phyloP scores from a whole-genome alignment of 495 filamentous ascomycete species.

The Evansstolkia leycettana region DNA sequence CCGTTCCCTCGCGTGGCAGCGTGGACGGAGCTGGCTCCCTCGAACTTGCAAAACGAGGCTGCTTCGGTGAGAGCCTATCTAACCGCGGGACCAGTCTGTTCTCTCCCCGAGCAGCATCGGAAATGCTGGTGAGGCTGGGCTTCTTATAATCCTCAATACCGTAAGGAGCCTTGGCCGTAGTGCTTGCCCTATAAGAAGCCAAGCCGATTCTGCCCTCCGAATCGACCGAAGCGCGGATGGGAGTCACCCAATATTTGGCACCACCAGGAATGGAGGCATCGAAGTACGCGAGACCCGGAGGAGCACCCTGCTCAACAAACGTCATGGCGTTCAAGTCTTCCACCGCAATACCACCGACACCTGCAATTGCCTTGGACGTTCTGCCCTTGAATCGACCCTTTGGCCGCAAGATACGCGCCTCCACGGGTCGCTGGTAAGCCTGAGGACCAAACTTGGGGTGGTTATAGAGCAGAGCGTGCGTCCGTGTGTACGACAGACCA shows the following conservation, averaged over 20 bases:
- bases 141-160: slow-evolving; percentile 25
- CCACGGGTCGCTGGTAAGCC: slow-evolving; percentile 43
- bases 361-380: slow-evolving; percentile 26
- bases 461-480: slow-evolving; percentile 55
- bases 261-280: slow-evolving; percentile 54
- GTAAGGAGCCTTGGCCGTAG: slow-evolving; percentile 38
- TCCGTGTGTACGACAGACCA: slow-evolving; percentile 74
- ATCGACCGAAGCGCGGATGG: slow-evolving; percentile 42
- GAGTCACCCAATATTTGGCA: slow-evolving; percentile 50
- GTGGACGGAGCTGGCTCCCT: not conserved
- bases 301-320: slow-evolving; percentile 19
- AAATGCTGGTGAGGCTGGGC: slow-evolving; percentile 11
- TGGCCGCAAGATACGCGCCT: slow-evolving; percentile 52
- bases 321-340: slow-evolving; percentile 31
- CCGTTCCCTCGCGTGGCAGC: slow-evolving; percentile 10
- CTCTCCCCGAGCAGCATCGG: slow-evolving; percentile 13
- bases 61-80: slow-evolving; percentile 12
- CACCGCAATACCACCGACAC: slow-evolving; percentile 38
- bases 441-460: slow-evolving; percentile 79
- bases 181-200: slow-evolving; percentile 29
- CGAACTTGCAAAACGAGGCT: slow-evolving; percentile 6
- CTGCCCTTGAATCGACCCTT: slow-evolving; percentile 28
- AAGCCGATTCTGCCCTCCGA: slow-evolving; percentile 47
- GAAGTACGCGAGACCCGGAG: slow-evolving; percentile 31
- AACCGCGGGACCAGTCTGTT: slow-evolving; percentile 21